Base-by-base conservation (phyloP, 805 yeast genomes). In the Nakazawaea populi region DNA sequence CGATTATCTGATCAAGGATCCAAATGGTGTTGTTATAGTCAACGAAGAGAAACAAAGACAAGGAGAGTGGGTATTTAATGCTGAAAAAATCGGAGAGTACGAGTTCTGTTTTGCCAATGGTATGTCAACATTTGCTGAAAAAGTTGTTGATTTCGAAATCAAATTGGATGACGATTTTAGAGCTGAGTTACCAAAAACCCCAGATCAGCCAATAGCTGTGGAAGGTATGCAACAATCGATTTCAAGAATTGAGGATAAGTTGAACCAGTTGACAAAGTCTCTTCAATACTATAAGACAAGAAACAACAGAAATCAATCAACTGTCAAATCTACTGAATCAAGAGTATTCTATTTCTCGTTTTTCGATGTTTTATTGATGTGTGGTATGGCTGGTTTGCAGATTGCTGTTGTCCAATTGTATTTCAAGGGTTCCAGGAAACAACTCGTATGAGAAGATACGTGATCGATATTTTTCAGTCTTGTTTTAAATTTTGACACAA, bases 281-380 rank as follows among this genome's bases (percentile, higher is more conserved):
- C 71, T 92, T 64, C 87, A 85, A 59, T 87, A 91, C 69, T 90
- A 91, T 75, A 87, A 83, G 69, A 83, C 95, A 10, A 85, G 99
- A 73, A 92, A 88, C 69, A 82, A 82, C 71, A 80, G 98, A 71
- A 92, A 92, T 71, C 94, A 89, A 79, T 80, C 85, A 48, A 85
- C 90, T 38, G 89, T 85, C 47, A 75, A 72, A 57, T 79, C 85
- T 12, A 83, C 89, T 4, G 85, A 80, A 58, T 64, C 72, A 8
- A 72, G 89, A 66, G 82, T 84, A 53, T 77, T 79, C 54, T 75
- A 78, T 72, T 83, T 84, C 58, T 82, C 88, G n/a, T 65, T 82
- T 28, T 75, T 81, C 58, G 89, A 82, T 59, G 82, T 83, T 32
- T 60, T 79, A 49, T 70, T 84, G 60, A 80, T 83, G 80, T 76